Conservation (phyloP, 148 eudicot genomes). For the Vaccinium macrocarpon region DNA sequence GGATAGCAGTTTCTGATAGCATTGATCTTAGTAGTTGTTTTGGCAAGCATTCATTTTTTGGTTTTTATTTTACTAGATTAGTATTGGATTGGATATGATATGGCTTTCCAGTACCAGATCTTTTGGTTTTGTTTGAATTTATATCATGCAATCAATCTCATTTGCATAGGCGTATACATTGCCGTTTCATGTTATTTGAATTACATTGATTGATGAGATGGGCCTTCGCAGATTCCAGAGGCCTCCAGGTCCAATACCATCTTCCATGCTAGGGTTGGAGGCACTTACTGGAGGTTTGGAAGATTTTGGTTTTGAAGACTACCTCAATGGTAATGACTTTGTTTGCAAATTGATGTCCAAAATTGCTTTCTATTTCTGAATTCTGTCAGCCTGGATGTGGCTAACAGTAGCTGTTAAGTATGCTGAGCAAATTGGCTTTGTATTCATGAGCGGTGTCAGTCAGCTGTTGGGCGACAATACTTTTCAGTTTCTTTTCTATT, state of each 20-base stretch:
- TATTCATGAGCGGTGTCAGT: not conserved
- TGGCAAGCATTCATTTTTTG: not conserved
- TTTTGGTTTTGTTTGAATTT: not conserved
- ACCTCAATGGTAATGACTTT: constrained; percentile 61
- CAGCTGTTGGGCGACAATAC: not conserved
- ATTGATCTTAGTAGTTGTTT: not conserved
- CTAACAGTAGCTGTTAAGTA: not conserved
- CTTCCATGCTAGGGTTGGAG: constrained; percentile 88
- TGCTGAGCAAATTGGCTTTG: not conserved
- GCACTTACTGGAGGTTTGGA: constrained; percentile 69
- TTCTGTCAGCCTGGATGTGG: not conserved
- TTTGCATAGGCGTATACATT: not conserved
- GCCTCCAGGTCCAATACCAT: constrained; percentile 82
- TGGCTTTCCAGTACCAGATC: not conserved
- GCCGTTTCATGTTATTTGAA: not conserved
- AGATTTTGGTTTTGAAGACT: constrained; percentile 80
- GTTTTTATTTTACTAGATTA: not conserved
- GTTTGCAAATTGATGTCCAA: not conserved
- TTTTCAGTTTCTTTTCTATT: not conserved
- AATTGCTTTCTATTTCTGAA: not conserved
- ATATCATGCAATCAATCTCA: not conserved
- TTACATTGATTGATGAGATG: not conserved
- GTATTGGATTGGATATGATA: not conserved
- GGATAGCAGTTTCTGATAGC: not conserved
- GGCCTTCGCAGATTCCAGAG: constrained; percentile 70